Evolutionary conservation across 306 rosid genomes (phyloP).

Genomic region (Pyrus betulifolia): DNA sequence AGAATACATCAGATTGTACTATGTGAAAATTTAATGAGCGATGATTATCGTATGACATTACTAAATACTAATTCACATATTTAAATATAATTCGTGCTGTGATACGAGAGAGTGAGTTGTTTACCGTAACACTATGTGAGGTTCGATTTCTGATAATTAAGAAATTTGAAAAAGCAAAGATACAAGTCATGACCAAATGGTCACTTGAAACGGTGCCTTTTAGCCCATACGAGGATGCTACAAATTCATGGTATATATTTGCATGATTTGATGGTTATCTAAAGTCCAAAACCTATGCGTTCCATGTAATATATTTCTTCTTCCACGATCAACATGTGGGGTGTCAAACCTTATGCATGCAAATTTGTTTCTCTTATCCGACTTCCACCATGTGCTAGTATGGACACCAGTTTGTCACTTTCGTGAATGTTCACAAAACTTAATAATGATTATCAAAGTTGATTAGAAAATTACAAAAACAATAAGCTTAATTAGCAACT

Average conservation of each 20-base stretch:
- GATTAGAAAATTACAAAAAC: too few relatives aligned
- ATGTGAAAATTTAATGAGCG: too few relatives aligned
- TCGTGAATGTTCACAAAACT: not conserved
- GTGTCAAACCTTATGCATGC: slow-evolving; percentile 2
- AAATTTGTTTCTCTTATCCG: not conserved
- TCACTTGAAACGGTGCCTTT: not conserved
- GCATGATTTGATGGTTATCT: not conserved
- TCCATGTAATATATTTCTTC: not conserved
- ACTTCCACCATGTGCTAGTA: not conserved
- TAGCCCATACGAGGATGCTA: slow-evolving; percentile 3
- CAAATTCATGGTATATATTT: not conserved
- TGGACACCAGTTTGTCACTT: not conserved
- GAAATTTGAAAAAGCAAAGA: not conserved
- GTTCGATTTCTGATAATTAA: too few relatives aligned
- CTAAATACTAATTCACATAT: too few relatives aligned
- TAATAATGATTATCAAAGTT: too few relatives aligned
- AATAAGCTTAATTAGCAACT: too few relatives aligned
- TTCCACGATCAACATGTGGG: slow-evolving; percentile 12
- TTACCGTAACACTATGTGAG: too few relatives aligned
- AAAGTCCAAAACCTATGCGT: not conserved
- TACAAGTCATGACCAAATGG: not conserved
- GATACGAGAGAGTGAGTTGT: too few relatives aligned
- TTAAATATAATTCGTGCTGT: too few relatives aligned
- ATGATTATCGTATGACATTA: too few relatives aligned
- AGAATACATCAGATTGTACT: too few relatives aligned